phyloP scores from a whole-genome alignment of 148 eudicot genomes.

The Rhododendron mucronatum region DNA sequence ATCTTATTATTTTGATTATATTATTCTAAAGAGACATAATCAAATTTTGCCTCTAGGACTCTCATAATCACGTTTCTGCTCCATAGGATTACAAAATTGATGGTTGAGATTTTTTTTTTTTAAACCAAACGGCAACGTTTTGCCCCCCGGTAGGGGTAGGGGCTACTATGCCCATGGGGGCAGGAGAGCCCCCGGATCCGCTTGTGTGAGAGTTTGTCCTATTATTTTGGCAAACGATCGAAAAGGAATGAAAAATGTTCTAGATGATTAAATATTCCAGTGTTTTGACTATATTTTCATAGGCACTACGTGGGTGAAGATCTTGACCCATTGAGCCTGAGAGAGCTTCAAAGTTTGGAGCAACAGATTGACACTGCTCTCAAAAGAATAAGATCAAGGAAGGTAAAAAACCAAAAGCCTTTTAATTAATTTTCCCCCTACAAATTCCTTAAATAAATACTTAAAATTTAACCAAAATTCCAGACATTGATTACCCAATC shows the following conservation, averaged over 20 bases:
- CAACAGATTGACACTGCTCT: constrained; percentile 63
- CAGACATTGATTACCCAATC: neutral
- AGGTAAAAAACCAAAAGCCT: constrained; percentile 29
- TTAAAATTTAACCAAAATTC: neutral
- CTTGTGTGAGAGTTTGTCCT: too few species aligned
- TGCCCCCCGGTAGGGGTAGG: too few species aligned
- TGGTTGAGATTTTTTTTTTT: too few species aligned
- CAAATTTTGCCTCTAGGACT: too few species aligned
- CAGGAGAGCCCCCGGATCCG: too few species aligned
- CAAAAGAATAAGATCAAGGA: constrained; percentile 43
- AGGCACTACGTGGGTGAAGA: constrained; percentile 77
- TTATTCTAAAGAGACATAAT: too few species aligned
- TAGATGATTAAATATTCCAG: neutral
- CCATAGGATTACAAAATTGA: too few species aligned
- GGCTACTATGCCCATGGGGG: too few species aligned
- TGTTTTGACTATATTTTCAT: neutral
- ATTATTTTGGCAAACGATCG: too few species aligned
- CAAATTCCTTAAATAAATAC: neutral
- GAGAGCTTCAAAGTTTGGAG: constrained; percentile 73
- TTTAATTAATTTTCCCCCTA: neutral
- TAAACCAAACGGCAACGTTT: too few species aligned
- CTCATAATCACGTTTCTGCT: too few species aligned
- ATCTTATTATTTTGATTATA: too few species aligned
- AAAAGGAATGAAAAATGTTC: neutral
- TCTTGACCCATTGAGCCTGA: constrained; percentile 49